Conservation (phyloP, 345 rosid genomes). For the Odontarrhena argentea region DNA sequence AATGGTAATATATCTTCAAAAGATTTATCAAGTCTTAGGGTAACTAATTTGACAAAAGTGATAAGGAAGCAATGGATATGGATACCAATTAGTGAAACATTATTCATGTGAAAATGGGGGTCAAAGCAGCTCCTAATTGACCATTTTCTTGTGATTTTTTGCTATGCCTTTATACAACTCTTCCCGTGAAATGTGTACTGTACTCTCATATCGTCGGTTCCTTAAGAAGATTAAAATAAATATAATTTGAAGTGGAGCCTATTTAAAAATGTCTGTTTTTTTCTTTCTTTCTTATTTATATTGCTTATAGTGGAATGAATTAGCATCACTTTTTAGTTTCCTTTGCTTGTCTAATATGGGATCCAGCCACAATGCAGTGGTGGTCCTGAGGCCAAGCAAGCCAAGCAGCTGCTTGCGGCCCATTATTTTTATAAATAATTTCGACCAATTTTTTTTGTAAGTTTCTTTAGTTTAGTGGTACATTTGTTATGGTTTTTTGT, state of each 20-base stretch:
- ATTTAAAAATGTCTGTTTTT: background rate
- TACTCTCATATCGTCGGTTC: background rate
- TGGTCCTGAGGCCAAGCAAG: too few relatives aligned
- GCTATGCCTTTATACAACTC: constrained; percentile 31
- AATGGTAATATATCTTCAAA: background rate
- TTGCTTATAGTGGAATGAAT: constrained; percentile 4
- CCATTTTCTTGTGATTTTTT: constrained; percentile 29
- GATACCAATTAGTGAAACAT: constrained; percentile 15
- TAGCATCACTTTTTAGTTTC: background rate
- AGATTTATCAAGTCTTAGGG: background rate
- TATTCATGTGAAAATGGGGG: constrained; percentile 23
- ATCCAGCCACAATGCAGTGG: too few relatives aligned
- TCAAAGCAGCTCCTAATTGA: constrained; percentile 10
- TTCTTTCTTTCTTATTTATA: background rate
- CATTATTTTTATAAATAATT: too few relatives aligned
- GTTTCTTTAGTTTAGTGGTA: too few relatives aligned
- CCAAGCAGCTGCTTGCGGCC: too few relatives aligned
- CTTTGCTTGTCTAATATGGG: constrained; percentile 13
- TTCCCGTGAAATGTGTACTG: constrained; percentile 29
- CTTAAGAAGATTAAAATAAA: background rate
- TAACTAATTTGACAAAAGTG: constrained; percentile 21
- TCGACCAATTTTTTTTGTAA: too few relatives aligned
- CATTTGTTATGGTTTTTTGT: too few relatives aligned
- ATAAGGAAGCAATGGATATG: constrained; percentile 8
- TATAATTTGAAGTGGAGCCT: background rate